A percentile compares a stretch with the other conserved stretches of the same genome.
These are phyloP conservation scores for Purpureocillium lavendulum DNA, from an alignment of 2,329 filamentous ascomycete species.

Conservation along the genomic window DNA sequence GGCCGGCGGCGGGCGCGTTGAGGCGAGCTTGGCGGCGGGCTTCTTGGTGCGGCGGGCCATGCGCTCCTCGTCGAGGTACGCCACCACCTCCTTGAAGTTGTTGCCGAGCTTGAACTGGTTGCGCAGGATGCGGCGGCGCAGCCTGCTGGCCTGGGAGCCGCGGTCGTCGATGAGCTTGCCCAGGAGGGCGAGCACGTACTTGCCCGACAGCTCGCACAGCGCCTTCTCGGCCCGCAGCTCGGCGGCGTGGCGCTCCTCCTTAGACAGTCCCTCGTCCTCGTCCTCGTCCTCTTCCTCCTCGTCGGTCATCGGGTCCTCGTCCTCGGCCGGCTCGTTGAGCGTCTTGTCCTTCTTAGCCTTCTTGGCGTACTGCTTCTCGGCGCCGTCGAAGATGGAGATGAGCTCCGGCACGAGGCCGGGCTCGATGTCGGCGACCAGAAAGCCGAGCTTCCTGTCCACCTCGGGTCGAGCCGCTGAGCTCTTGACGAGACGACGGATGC, in stretches of 20 bases:
- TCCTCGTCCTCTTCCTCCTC: constrained; percentile 50
- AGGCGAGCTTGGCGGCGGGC: constrained; percentile 17
- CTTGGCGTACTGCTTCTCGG: constrained; percentile 72
- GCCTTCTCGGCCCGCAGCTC: constrained; percentile 74
- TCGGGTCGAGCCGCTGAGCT: constrained; percentile 11
- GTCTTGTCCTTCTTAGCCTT: constrained; percentile 46
- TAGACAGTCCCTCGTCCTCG: constrained; percentile 43
- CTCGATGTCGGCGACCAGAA: constrained; percentile 60
- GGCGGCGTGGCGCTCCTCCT: constrained; percentile 51
- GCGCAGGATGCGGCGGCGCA: constrained; percentile 64
- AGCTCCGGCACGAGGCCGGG: constrained; percentile 57
- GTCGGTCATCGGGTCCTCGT: constrained; percentile 64
- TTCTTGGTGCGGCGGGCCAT: constrained; percentile 36
- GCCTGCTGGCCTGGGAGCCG: constrained; percentile 50
- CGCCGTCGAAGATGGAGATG: constrained; percentile 66
- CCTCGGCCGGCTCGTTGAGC: constrained; percentile 58
- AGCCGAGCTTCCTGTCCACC: constrained; percentile 18
- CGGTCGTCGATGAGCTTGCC: constrained; percentile 64
- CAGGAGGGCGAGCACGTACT: constrained; percentile 72
- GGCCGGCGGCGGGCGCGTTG: constrained; percentile 20
- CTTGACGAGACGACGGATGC: constrained; percentile 50
- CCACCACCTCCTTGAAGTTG: constrained; percentile 79
- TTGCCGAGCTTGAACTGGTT: constrained; percentile 75
- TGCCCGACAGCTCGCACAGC: constrained; percentile 77
- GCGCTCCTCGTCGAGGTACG: constrained; percentile 67